phyloP scores from a whole-genome alignment of 805 yeast genomes.

The Kazachstania martiniae region DNA sequence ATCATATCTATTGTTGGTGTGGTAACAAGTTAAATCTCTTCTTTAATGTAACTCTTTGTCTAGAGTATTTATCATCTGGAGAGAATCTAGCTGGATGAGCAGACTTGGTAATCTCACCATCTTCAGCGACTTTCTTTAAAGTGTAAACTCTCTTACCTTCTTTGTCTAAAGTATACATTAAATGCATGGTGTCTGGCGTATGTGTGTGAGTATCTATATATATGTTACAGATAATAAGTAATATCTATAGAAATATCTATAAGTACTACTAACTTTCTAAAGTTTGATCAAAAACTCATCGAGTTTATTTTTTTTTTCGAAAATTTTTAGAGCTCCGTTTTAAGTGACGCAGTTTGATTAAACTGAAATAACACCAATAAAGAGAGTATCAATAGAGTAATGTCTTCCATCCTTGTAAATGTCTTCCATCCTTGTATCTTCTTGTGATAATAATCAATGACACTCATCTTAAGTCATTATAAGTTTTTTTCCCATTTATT shows the following conservation, averaged over 20 bases:
- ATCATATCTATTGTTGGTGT: slow-evolving; percentile 4
- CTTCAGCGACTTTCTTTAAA: slow-evolving; percentile 64
- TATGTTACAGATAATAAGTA: too few species aligned
- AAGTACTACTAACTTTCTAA: too few species aligned
- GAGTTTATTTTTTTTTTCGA: neutral
- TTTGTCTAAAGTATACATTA: slow-evolving; percentile 91
- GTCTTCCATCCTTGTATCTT: too few species aligned
- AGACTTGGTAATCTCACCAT: slow-evolving; percentile 93
- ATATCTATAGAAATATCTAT: too few species aligned
- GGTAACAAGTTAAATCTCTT: slow-evolving; percentile 86
- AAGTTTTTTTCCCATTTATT: too few species aligned
- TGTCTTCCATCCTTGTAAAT: too few species aligned
- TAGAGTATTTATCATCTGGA: slow-evolving; percentile 98
- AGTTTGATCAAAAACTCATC: neutral
- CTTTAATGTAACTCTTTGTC: slow-evolving; percentile 97
- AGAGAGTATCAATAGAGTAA: too few species aligned
- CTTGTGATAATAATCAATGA: too few species aligned
- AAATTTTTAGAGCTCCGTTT: neutral
- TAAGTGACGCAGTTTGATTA: neutral
- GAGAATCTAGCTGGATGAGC: slow-evolving; percentile 99
- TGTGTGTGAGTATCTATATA: too few species aligned
- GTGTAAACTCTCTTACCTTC: slow-evolving; percentile 97
- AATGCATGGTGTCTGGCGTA: slow-evolving; percentile 58
- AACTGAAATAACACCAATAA: neutral
- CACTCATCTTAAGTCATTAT: too few species aligned